phyloP scores from a whole-genome alignment of 148 eudicot species.

The Talinum fruticosum region DNA sequence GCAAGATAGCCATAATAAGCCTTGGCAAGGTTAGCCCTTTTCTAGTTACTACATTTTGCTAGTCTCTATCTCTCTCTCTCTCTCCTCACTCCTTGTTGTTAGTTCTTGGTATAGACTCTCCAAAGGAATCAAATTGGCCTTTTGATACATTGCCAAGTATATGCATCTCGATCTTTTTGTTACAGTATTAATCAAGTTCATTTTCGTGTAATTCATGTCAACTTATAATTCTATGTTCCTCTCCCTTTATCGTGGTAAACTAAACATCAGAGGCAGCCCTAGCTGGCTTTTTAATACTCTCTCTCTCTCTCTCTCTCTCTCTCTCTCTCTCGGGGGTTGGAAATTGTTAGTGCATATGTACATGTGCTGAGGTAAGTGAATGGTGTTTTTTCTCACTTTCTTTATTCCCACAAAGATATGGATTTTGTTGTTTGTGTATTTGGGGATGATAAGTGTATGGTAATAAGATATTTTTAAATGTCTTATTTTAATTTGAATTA shows the following conservation, averaged over 20 bases:
- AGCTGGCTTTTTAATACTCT: background rate
- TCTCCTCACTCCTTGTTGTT: background rate
- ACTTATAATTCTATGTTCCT: background rate
- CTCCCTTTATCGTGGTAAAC: slow-evolving; percentile 1
- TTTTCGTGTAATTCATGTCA: slow-evolving; percentile 6
- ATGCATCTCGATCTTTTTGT: slow-evolving; percentile 18
- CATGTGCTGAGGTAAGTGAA: no score
- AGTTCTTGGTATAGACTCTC: slow-evolving; percentile 11
- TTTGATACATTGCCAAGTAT: slow-evolving; percentile 24
- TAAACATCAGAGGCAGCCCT: background rate
- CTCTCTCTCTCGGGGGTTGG: slow-evolving; percentile 3
- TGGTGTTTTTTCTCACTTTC: no score
- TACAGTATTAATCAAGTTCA: background rate
- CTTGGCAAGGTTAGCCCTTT: slow-evolving; percentile 45
- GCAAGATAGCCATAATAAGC: slow-evolving; percentile 21
- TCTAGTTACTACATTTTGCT: background rate
- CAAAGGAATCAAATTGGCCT: slow-evolving; percentile 18
- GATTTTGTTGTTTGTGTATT: no score
- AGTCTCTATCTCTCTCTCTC: background rate
- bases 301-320: background rate
- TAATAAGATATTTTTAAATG: no score
- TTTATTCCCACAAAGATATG: no score
- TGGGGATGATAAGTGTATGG: no score
- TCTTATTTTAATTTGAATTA: no score
- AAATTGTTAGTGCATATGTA: background rate